Percentiles rank a stretch among this genome's conserved stretches.
Conservation (phyloP, 495 filamentous ascomycete genomes). For the Friedmanniomyces simplex region DNA sequence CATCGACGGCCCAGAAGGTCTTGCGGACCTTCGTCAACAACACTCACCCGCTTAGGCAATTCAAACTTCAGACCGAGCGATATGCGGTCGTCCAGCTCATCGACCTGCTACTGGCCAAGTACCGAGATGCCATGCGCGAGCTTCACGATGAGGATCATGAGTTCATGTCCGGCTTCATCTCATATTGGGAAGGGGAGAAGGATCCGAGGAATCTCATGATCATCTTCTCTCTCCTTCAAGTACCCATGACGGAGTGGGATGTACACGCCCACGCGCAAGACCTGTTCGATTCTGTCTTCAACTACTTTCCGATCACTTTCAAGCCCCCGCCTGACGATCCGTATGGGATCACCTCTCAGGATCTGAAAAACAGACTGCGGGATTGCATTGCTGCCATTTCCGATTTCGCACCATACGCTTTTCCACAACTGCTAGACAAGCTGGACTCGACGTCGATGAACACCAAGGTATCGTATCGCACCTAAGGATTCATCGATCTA, state of each 20-base stretch:
- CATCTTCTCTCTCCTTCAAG: slow-evolving; percentile 62
- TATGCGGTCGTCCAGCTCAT: slow-evolving; percentile 55
- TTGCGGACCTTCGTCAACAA: slow-evolving; percentile 29
- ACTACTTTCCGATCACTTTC: slow-evolving; percentile 73
- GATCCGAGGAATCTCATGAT: slow-evolving; percentile 71
- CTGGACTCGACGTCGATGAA: slow-evolving; percentile 64
- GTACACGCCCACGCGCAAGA: slow-evolving; percentile 48
- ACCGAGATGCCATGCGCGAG: slow-evolving; percentile 40
- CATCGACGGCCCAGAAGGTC: slow-evolving; percentile 25
- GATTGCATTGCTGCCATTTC: slow-evolving; percentile 59
- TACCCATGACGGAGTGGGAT: slow-evolving; percentile 66
- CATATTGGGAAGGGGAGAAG: slow-evolving; percentile 65
- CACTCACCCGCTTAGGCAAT: slow-evolving; percentile 32
- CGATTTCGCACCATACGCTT: slow-evolving; percentile 58
- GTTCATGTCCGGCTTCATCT: slow-evolving; percentile 53
- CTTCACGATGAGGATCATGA: slow-evolving; percentile 29
- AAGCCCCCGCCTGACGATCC: slow-evolving; percentile 65
- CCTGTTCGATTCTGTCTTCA: slow-evolving; percentile 64
- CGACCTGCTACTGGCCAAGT: slow-evolving; percentile 53
- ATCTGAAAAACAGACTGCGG: slow-evolving; percentile 59
- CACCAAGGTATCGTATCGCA: slow-evolving; percentile 46
- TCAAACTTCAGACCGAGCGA: slow-evolving; percentile 50
- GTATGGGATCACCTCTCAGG: slow-evolving; percentile 63
- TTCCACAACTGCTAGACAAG: slow-evolving; percentile 63
- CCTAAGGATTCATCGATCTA: not conserved